phyloP scores from a whole-genome alignment of 495 filamentous ascomycete genomes.

The Stereocaulon alpinum region DNA sequence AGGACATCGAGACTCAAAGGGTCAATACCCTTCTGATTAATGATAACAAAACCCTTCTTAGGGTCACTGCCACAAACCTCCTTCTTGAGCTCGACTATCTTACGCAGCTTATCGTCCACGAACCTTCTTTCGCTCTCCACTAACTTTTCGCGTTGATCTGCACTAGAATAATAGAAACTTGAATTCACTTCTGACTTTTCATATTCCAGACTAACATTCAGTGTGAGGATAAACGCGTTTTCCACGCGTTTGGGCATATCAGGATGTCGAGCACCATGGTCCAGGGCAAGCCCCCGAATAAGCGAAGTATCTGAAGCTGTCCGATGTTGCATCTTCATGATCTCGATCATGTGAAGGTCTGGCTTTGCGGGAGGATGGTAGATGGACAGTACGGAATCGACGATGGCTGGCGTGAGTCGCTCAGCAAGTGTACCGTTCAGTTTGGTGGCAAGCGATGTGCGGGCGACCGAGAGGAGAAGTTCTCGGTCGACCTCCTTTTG shows the following conservation, averaged over 20 bases:
- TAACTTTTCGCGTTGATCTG: conserved; percentile 91
- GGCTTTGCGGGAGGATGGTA: conserved; percentile 83
- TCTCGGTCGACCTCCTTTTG: conserved; percentile 80
- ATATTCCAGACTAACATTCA: conserved; percentile 97
- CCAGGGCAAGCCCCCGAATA: conserved; percentile 83
- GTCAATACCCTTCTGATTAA: conserved; percentile 99
- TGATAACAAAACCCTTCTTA: conserved; percentile 93
- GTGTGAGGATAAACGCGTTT: conserved; percentile 86
- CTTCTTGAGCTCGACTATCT: conserved; percentile 98
- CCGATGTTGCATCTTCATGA: conserved; percentile 99
- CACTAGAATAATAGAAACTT: conserved; percentile 95
- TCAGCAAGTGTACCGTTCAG: conserved; percentile 79
- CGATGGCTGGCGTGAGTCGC: conserved; percentile 84
- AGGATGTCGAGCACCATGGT: conserved; percentile 92
- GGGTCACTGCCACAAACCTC: conserved; percentile 88
- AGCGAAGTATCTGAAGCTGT: conserved; percentile 92
- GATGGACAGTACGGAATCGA: conserved; percentile 91
- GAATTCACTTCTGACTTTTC: conserved; percentile 99
- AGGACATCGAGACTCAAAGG: conserved; percentile 89
- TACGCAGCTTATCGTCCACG: conserved; percentile 91
- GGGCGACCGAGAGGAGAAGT: conserved; percentile 83
- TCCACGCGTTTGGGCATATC: conserved; percentile 96
- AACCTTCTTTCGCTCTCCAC: conserved; percentile 95
- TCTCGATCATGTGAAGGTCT: conserved; percentile 97
- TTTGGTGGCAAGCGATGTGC: conserved; percentile 92